Conservation (phyloP, 495 filamentous ascomycete species). For the Aspergillus haitiensis region DNA sequence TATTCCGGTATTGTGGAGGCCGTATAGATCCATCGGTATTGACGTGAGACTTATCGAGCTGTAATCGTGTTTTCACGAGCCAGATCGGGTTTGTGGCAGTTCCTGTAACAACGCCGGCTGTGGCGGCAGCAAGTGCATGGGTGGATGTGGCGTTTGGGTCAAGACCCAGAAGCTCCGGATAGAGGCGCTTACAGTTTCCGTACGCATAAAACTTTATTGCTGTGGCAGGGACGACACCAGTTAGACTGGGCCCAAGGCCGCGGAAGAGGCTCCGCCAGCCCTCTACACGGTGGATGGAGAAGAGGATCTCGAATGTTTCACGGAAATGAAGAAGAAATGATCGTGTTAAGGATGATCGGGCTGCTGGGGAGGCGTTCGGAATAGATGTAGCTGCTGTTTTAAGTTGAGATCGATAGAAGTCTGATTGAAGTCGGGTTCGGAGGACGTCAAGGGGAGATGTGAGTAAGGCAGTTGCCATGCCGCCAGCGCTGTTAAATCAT, state of each 20-base stretch:
- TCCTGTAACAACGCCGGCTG: constrained; percentile 75
- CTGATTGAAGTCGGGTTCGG: constrained; percentile 84
- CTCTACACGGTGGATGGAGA: constrained; percentile 71
- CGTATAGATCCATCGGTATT: constrained; percentile 34
- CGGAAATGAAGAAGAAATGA: constrained; percentile 59
- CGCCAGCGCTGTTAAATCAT: constrained; percentile 60
- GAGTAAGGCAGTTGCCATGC: constrained; percentile 78
- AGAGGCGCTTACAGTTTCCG: constrained; percentile 80
- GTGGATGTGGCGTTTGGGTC: constrained; percentile 62
- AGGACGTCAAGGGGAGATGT: constrained; percentile 88
- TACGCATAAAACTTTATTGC: constrained; percentile 89
- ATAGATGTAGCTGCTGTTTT: constrained; percentile 34
- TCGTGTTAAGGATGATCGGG: constrained; percentile 38
- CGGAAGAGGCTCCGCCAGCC: constrained; percentile 86
- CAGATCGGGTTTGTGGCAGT: constrained; percentile 92
- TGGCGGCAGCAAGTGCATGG: constrained; percentile 70
- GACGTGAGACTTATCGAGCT: constrained; percentile 73
- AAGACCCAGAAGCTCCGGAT: constrained; percentile 55
- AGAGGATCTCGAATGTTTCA: constrained; percentile 80
- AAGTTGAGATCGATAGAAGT: constrained; percentile 68
- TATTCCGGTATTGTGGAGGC: constrained; percentile 68
- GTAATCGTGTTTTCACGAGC: constrained; percentile 86
- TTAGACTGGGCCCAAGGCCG: constrained; percentile 81
- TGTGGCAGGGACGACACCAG: constrained; percentile 82
- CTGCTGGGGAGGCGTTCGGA: constrained; percentile 35